Evolutionary conservation across 176 grass and related monocot species (phyloP).

Genomic region (Raddia distichophylla): DNA sequence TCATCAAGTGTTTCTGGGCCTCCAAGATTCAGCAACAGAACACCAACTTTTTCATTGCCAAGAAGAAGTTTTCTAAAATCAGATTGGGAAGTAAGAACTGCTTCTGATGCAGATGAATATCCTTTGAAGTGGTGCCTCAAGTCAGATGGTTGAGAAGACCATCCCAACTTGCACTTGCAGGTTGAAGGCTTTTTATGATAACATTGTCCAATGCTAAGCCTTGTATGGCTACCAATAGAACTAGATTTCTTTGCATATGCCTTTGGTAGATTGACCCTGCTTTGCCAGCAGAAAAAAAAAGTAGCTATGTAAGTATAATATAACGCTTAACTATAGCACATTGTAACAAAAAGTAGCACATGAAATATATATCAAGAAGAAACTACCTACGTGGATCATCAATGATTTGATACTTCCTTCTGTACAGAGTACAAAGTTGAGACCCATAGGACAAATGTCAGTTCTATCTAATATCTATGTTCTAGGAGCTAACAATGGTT

Average conservation of each 20-base stretch:
- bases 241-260: constrained; percentile 54
- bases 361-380: not conserved
- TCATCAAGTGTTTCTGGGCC: constrained; percentile 97
- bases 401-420: not conserved
- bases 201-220: constrained; percentile 47
- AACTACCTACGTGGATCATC: not conserved
- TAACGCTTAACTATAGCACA: not conserved
- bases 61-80: constrained; percentile 56
- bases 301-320: not conserved
- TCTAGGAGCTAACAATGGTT: not conserved
- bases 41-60: constrained; percentile 82
- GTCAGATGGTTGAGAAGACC: constrained; percentile 45
- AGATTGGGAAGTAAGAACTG: constrained; percentile 69
- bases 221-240: constrained; percentile 31
- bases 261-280: constrained; percentile 57
- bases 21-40: constrained; percentile 95
- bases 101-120: constrained; percentile 74
- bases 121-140: constrained; percentile 48
- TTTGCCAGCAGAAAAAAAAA: constrained; percentile 1
- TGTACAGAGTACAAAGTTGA: not conserved
- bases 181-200: constrained; percentile 39
- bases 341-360: not conserved
- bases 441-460: not conserved
- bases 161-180: constrained; percentile 49
- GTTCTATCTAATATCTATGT: not conserved